These are phyloP conservation scores for Zangia roseola DNA, from an alignment of 768 basidiomycete genomes.

Conservation along the genomic window DNA sequence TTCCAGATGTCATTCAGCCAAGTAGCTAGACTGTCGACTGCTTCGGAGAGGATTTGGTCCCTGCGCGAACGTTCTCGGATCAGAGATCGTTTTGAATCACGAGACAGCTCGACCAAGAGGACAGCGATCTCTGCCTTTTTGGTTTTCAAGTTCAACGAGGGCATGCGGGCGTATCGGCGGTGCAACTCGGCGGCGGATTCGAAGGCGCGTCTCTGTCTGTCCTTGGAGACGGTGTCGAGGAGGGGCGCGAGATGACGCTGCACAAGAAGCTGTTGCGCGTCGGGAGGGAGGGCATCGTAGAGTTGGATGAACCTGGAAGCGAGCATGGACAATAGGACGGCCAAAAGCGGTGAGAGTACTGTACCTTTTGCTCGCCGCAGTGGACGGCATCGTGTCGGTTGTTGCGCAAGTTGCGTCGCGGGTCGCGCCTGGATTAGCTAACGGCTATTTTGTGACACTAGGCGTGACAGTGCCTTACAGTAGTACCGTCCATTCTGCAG, in stretches of 20 bases:
- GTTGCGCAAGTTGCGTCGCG: no score
- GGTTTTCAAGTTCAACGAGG: slow-evolving; percentile 48
- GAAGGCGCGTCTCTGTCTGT: slow-evolving; percentile 39
- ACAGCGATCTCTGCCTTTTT: slow-evolving; percentile 55
- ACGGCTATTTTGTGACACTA: no score
- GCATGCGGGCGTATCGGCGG: slow-evolving; percentile 39
- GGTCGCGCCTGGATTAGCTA: no score
- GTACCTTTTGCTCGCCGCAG: slow-evolving; percentile 18
- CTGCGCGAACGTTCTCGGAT: slow-evolving; percentile 53
- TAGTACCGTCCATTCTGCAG: no score
- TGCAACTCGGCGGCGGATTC: slow-evolving; percentile 42
- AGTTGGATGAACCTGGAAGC: slow-evolving; percentile 42
- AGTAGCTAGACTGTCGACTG: slow-evolving; percentile 49
- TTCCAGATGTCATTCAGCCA: slow-evolving; percentile 69
- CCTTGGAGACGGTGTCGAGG: slow-evolving; percentile 42
- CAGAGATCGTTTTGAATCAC: slow-evolving; percentile 52
- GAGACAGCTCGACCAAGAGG: slow-evolving; percentile 51
- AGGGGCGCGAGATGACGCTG: slow-evolving; percentile 50
- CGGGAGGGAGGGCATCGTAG: slow-evolving; percentile 52
- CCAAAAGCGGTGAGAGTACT: no score
- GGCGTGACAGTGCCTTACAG: no score
- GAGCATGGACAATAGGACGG: neutral
- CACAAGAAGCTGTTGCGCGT: slow-evolving; percentile 48
- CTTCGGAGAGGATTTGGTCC: slow-evolving; percentile 55
- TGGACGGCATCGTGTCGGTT: slow-evolving; percentile 13